Evolutionary conservation across 768 basidiomycete species (phyloP).

Genomic region (Rhizopogon sp.): DNA sequence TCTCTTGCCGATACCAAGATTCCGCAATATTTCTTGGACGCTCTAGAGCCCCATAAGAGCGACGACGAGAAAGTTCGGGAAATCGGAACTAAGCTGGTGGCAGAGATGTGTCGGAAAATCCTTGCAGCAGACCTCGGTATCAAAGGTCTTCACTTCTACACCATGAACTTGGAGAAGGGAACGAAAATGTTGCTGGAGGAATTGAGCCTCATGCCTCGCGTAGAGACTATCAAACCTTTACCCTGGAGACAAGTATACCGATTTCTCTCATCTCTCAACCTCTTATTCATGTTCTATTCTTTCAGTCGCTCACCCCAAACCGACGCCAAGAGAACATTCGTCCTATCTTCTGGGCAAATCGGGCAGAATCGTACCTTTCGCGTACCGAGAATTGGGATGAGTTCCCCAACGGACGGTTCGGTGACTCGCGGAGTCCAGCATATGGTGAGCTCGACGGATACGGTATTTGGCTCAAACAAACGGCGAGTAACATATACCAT

Average conservation of each 20-base stretch:
- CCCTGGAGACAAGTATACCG: conserved; percentile 88
- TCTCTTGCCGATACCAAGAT: conserved; percentile 74
- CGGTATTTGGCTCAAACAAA: conserved; percentile 88
- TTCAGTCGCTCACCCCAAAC: conserved; percentile 84
- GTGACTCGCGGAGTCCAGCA: conserved; percentile 94
- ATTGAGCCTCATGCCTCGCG: conserved; percentile 77
- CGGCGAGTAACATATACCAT: conserved; percentile 39
- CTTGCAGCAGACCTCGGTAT: conserved; percentile 77
- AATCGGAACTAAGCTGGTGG: conserved; percentile 91
- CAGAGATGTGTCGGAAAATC: conserved; percentile 89
- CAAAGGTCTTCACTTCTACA: conserved; percentile 91
- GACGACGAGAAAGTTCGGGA: conserved; percentile 91
- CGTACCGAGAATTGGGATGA: conserved; percentile 99
- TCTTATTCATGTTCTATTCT: conserved; percentile 1
- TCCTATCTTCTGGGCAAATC: conserved; percentile 99
- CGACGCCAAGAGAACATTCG: conserved; percentile 89
- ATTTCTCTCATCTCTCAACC: conserved; percentile 4
- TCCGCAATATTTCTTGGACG: conserved; percentile 70
- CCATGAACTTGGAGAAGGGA: conserved; percentile 95
- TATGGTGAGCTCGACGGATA: conserved; percentile 98
- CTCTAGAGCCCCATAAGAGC: conserved; percentile 81
- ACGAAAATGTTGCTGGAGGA: conserved; percentile 95
- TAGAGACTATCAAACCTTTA: conserved; percentile 90
- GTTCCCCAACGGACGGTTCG: conserved; percentile 98
- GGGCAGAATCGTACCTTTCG: conserved; percentile 90